Base-by-base conservation (phyloP, 768 basidiomycete genomes). In the Hortiboletus flavorubellus region DNA sequence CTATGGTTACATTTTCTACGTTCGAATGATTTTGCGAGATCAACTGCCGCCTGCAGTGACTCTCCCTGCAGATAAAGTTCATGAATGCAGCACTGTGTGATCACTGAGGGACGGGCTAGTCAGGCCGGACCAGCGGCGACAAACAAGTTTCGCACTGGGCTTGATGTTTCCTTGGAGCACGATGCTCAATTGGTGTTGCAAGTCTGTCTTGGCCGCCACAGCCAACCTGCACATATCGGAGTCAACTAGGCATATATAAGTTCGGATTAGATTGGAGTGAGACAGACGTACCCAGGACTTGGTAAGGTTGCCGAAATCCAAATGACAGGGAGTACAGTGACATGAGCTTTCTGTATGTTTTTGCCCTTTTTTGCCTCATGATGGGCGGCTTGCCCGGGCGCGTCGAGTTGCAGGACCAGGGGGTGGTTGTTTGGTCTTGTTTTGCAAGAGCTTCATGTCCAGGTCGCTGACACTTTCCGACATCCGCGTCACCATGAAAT, bases 291-390 rank as follows among this genome's bases (percentile, higher is more conserved):
- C 94, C 82, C 26, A 98, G 80, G 8, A 96, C 80, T 76, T 98
- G 97, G 70, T 93, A 98, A 0, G 97, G 96, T 64, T 93, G 85
- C 43, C 93, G 77, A 71, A 98, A 98, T 7, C 89, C 89, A 71
- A 98, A 98, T 2, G 86, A 80, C 70, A 88, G 81, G 57, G 80
- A 82, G 69, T 98, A 98, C 46, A 95, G 75, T 15, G 85, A 80
- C 95, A 99, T 98, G 50, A 96, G 88, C 68, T 93, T 93, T 61
- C 88, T 83, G 73, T 98, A 98, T 1, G 87, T 83, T 73, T 99
- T 99, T 29, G 94, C 93, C 68, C 97, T 81, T 74, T 92, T 97
- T 75, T 97, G 93, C 52, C 94, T 80, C 97, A 99, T 99, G 37
- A 62, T 70, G 54, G 39, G 21, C 40, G 15, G 12, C 34, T 8